phyloP scores from a whole-genome alignment of 371 early-diverging fungal species.

The Phascolomyces articulosus region DNA sequence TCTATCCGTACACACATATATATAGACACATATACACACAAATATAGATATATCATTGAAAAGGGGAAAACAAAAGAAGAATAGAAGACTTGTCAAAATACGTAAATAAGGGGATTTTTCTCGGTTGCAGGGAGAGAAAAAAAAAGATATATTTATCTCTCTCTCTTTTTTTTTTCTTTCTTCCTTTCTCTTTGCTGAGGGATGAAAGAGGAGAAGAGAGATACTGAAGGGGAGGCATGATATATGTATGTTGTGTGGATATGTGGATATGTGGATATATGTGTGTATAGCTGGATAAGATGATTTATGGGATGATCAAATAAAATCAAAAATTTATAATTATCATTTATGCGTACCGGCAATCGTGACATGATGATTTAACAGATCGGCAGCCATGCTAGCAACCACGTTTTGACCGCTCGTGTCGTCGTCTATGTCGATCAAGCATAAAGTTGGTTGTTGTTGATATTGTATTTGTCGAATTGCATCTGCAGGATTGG shows the following conservation, averaged over 20 bases:
- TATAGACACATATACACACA: too few species aligned
- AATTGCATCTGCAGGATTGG: conserved; percentile 28
- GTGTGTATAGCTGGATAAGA: too few species aligned
- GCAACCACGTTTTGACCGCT: conserved; percentile 4
- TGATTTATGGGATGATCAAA: too few species aligned
- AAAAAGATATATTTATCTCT: conserved; percentile 3
- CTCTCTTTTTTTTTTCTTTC: too few species aligned
- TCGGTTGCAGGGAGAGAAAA: conserved; percentile 6
- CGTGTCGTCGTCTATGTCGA: conserved; percentile 20
- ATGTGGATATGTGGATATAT: too few species aligned
- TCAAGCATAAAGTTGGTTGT: conserved; percentile 10
- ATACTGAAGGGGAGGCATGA: background rate
- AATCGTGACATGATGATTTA: conserved; percentile 6
- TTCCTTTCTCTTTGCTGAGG: too few species aligned
- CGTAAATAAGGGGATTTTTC: background rate
- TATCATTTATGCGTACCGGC: conserved; percentile 9
- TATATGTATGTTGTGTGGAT: too few species aligned
- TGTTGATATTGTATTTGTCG: conserved; percentile 16
- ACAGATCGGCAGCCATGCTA: conserved; percentile 3
- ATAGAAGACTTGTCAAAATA: too few species aligned
- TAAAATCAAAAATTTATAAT: too few species aligned
- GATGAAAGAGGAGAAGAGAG: background rate
- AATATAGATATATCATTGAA: too few species aligned
- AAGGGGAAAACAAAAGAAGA: background rate
- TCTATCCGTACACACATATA: too few species aligned